Evolutionary conservation across 2,329 filamentous ascomycete genomes (phyloP).

Genomic region (Phaeosphaeriaceae sp.): DNA sequence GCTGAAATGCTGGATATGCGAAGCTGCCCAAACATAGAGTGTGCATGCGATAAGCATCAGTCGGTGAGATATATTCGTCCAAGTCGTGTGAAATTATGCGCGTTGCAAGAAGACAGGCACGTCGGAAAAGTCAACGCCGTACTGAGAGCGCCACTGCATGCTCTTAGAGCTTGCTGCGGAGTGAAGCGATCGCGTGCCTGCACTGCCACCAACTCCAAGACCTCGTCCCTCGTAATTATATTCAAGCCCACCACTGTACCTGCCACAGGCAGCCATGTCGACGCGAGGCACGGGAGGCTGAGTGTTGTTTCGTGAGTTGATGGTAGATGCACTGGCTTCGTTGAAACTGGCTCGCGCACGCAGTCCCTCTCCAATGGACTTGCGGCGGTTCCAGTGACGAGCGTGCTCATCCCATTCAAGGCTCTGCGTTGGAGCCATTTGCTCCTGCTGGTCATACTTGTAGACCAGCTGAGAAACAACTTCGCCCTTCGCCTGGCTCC

Average conservation of each 20-base stretch:
- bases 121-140: slow-evolving; percentile 43
- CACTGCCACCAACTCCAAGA: slow-evolving; percentile 46
- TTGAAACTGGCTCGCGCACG: slow-evolving; percentile 17
- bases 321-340: slow-evolving; percentile 11
- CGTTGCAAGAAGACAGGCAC: slow-evolving; percentile 41
- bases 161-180: slow-evolving; percentile 40
- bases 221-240: slow-evolving; percentile 46
- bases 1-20: slow-evolving; percentile 9
- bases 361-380: slow-evolving; percentile 38
- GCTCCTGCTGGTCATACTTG: slow-evolving; percentile 17
- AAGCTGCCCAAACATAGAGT: slow-evolving; percentile 16
- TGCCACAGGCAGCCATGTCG: slow-evolving; percentile 27
- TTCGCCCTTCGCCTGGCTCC: slow-evolving; percentile 23
- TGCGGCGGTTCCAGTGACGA: slow-evolving; percentile 37
- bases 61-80: not conserved
- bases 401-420: slow-evolving; percentile 38
- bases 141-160: slow-evolving; percentile 36
- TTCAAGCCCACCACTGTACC: slow-evolving; percentile 47
- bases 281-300: slow-evolving; percentile 14
- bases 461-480: slow-evolving; percentile 27
- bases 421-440: slow-evolving; percentile 10
- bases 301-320: slow-evolving; percentile 10
- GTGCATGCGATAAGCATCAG: not conserved
- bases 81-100: slow-evolving; percentile 2
- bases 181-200: slow-evolving; percentile 43